Evolutionary conservation across 352 stramenopile genomes (phyloP).

Genomic region (Pythium volutum): DNA sequence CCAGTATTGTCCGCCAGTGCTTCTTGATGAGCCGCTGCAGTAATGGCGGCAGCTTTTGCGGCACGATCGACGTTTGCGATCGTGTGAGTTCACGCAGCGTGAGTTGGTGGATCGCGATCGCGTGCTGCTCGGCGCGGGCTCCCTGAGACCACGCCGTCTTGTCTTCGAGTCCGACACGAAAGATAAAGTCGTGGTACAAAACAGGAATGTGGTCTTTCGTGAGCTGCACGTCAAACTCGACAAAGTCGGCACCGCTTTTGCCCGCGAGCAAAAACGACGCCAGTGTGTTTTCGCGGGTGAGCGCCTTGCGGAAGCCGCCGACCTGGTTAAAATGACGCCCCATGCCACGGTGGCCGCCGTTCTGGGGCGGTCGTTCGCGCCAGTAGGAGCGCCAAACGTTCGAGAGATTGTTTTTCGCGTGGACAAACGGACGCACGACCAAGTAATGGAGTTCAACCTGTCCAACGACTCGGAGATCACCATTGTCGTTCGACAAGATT

Average conservation of each 20-base stretch:
- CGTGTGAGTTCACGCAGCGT: slow-evolving; percentile 58
- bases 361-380: slow-evolving; percentile 51
- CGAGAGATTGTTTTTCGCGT: slow-evolving; percentile 53
- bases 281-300: slow-evolving; percentile 76
- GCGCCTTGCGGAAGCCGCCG: slow-evolving; percentile 43
- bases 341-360: slow-evolving; percentile 72
- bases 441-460: slow-evolving; percentile 55
- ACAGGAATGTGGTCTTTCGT: slow-evolving; percentile 74
- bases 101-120: slow-evolving; percentile 71
- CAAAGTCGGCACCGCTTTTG: slow-evolving; percentile 65
- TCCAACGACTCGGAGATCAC: slow-evolving; percentile 27
- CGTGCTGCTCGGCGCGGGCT: slow-evolving; percentile 48
- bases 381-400: slow-evolving; percentile 67
- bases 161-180: slow-evolving; percentile 66
- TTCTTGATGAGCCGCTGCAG: slow-evolving; percentile 64
- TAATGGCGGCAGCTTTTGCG: slow-evolving; percentile 24
- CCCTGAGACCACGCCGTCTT: slow-evolving; percentile 39
- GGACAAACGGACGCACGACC: slow-evolving; percentile 48
- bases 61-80: slow-evolving; percentile 40
- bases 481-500: slow-evolving; percentile 29
- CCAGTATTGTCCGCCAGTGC: slow-evolving; percentile 54
- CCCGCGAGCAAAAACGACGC: slow-evolving; percentile 71
- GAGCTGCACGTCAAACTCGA: slow-evolving; percentile 84
- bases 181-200: slow-evolving; percentile 77
- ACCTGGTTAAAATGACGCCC: slow-evolving; percentile 77